Evolutionary conservation across 352 stramenopile genomes (phyloP).

Genomic region (Globisporangium apiculatum): DNA sequence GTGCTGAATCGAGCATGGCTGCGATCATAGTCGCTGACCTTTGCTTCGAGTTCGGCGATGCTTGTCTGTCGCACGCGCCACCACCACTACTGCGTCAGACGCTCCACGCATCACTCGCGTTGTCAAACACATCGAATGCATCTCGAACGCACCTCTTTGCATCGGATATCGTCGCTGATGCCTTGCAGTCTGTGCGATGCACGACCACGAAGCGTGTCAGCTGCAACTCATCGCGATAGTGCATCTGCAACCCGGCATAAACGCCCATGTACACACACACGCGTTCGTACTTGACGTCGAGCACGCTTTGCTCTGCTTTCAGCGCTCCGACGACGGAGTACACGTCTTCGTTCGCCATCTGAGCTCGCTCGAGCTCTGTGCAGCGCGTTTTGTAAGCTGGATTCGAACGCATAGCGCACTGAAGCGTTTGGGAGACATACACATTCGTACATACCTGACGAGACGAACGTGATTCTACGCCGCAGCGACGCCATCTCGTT

Average conservation of each 20-base stretch:
- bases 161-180: conserved; percentile 22
- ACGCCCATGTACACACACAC: background rate
- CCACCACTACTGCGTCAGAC: conserved; percentile 9
- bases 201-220: background rate
- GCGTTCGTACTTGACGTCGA: conserved; percentile 22
- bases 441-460: conserved; percentile 16
- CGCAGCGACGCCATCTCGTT: conserved; percentile 41
- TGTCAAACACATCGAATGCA: background rate
- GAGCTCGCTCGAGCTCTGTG: conserved; percentile 34
- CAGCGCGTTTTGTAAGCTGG: background rate
- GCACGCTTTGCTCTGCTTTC: conserved; percentile 17
- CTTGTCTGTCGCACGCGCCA: conserved; percentile 11
- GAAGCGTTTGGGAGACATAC: background rate
- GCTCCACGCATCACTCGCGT: background rate
- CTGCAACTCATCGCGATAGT: background rate
- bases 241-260: background rate
- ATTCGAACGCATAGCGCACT: background rate
- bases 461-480: conserved; percentile 26
- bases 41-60: conserved; percentile 24
- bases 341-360: conserved; percentile 43
- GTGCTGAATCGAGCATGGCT: conserved; percentile 3
- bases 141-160: conserved; percentile 16
- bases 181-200: conserved; percentile 14
- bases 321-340: conserved; percentile 25
- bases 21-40: conserved; percentile 12